phyloP scores from a whole-genome alignment of 2,329 filamentous ascomycete species.

The Fusarium algeriense region DNA sequence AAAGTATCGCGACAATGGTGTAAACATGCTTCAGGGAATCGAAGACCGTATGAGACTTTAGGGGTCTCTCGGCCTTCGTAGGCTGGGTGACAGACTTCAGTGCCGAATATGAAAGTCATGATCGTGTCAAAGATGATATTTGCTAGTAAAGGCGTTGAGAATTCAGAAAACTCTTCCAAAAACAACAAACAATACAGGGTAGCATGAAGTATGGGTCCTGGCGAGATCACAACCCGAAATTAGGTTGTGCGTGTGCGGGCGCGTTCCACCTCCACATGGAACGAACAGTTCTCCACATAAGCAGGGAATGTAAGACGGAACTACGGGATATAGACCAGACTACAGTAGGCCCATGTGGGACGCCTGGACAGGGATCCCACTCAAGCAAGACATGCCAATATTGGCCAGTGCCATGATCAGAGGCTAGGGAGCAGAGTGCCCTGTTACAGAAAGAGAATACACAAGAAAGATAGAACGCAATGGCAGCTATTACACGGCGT shows the following conservation, averaged over 20 bases:
- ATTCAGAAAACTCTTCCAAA: background rate
- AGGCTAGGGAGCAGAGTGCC: accelerated
- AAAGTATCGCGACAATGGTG: background rate
- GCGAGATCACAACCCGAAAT: background rate
- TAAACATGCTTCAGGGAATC: conserved; percentile 20
- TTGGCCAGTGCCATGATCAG: background rate
- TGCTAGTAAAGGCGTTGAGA: accelerated
- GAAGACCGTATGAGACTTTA: conserved; percentile 12
- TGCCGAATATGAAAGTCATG: conserved; percentile 15
- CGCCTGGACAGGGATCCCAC: background rate
- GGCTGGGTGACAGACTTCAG: background rate
- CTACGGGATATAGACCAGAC: background rate
- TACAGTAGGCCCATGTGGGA: background rate
- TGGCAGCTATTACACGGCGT: background rate
- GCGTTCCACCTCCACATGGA: background rate
- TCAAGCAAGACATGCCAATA: background rate
- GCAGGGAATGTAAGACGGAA: background rate
- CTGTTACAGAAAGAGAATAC: background rate
- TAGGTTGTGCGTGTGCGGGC: background rate
- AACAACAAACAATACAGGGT: background rate
- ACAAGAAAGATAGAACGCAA: background rate
- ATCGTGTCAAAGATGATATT: background rate
- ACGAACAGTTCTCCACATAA: background rate
- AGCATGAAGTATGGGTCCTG: background rate
- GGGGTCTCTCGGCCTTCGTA: conserved; percentile 12